phyloP scores from a whole-genome alignment of 768 basidiomycete species.

The Coprinopsis sp. region DNA sequence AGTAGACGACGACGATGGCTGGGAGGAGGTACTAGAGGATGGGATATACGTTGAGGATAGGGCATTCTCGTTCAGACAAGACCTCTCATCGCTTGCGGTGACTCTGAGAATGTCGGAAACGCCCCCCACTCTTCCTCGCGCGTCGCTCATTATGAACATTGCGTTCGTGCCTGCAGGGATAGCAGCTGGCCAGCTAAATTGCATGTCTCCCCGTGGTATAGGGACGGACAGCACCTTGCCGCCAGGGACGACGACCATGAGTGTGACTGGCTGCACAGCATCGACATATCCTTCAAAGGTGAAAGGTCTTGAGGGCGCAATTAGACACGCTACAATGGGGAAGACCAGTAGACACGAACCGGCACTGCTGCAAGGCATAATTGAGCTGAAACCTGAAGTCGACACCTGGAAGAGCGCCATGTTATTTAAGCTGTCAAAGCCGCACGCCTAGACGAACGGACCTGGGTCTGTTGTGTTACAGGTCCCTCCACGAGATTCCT shows the following conservation, averaged over 20 bases:
- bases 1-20: conserved; percentile 16
- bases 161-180: conserved; percentile 54
- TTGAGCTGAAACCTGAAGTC: conserved; percentile 49
- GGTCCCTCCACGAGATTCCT: conserved; percentile 37
- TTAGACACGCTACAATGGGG: background rate
- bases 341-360: conserved; percentile 27
- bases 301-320: conserved; percentile 35
- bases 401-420: conserved; percentile 21
- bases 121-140: conserved; percentile 50
- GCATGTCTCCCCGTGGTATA: conserved; percentile 34
- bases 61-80: conserved; percentile 49
- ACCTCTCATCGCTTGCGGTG: conserved; percentile 38
- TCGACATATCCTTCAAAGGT: conserved; percentile 37
- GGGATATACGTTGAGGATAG: conserved; percentile 49
- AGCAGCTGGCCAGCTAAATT: conserved; percentile 53
- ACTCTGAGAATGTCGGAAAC: conserved; percentile 51
- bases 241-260: conserved; percentile 62
- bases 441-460: conserved; percentile 18
- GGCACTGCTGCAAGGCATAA: conserved; percentile 55
- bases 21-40: conserved; percentile 19
- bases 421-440: conserved; percentile 1
- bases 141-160: conserved; percentile 53
- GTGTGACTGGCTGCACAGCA: conserved; percentile 51
- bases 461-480: conserved; percentile 50
- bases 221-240: conserved; percentile 46